Evolutionary conservation across 805 yeast genomes (phyloP), one percentile per base, ranked within the genome.

Genomic region (Spathaspora gorwiae): DNA sequence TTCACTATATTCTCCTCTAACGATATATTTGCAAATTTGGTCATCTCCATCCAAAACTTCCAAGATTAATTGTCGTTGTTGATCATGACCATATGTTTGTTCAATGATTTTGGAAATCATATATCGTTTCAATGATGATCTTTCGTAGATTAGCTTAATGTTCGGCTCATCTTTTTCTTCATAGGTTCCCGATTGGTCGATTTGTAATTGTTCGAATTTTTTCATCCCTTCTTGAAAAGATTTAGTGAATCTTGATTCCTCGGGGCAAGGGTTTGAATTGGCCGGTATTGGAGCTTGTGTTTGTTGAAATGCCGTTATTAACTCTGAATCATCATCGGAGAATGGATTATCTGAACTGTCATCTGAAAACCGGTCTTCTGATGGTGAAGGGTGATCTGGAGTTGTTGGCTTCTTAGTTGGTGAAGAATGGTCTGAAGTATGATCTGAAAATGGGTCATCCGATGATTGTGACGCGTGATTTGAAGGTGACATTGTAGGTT

Each of bases 1-100:
- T 6, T 70, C 68, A 1, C 73, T 65, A 77, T 87, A 83, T 26
- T 81, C 81, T 34, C 81, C 88, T 44, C 92, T 60, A 0, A 85
- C 68, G 1, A 83, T 65, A 0, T 86, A 56, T 33, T 75, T 78
- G 3, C 61, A 57, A 2, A 38, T 44, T 0, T 46, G 39, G 0
- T 65, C 70, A 2, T 64, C 51, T 0, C 57, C 59, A 50, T 77
- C 75, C 3, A 62, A 50, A 27, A 84, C 87, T 5, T 74, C 70
- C n/a, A 85, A 45, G 5, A 84, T 71, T 26, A 75, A 66, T 53
- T 84, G 90, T 13, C 65, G 62, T 9, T 65, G 71, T 40, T 43
- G 27, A 26, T 42, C 12, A 2, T n/a, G 10, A 14, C 41, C 38
- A 34, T 41, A 46, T 4, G 32, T 29, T 37, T 46, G 49, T 11